These are phyloP conservation scores for Scheffersomyces lignosus DNA, from an alignment of 805 yeast species.

Conservation along the genomic window DNA sequence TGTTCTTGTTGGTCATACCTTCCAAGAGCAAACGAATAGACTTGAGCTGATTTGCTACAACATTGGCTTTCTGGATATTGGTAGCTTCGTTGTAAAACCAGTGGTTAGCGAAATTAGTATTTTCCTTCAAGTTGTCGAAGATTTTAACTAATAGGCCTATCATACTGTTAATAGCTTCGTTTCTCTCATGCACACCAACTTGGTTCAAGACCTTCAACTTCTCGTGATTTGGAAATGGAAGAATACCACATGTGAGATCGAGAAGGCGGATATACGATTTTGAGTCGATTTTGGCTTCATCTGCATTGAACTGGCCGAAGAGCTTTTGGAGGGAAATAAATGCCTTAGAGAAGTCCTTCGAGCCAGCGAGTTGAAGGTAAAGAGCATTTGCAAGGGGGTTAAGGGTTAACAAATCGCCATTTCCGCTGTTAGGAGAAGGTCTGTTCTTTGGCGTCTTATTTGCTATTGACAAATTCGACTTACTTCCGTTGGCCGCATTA, in stretches of 20 bases:
- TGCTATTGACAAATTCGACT: conserved; percentile 4
- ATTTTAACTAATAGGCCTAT: conserved; percentile 35
- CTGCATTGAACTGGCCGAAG: conserved; percentile 20
- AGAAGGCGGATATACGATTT: conserved; percentile 17
- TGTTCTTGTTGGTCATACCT: conserved; percentile 35
- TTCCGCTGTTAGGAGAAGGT: conserved; percentile 2
- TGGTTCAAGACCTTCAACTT: conserved; percentile 40
- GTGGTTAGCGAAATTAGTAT: conserved; percentile 38
- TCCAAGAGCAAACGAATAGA: conserved; percentile 52
- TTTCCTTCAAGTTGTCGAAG: conserved; percentile 33
- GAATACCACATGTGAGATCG: conserved; percentile 50
- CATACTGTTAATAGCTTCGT: conserved; percentile 28
- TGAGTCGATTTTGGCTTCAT: conserved; percentile 9
- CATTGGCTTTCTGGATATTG: conserved; percentile 51
- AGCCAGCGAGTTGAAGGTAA: conserved; percentile 53
- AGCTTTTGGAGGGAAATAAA: conserved; percentile 41
- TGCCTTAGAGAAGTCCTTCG: conserved; percentile 47
- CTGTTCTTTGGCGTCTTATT: conserved; percentile 12
- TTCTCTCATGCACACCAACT: conserved; percentile 32
- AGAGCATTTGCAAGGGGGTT: conserved; percentile 62
- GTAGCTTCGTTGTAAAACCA: conserved; percentile 52
- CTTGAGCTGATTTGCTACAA: conserved; percentile 56
- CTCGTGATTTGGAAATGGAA: conserved; percentile 49
- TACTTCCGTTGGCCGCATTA: conserved; percentile 9
- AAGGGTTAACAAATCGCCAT: conserved; percentile 42